These are phyloP conservation scores for Massarina eburnea DNA, from an alignment of 2,329 filamentous ascomycete genomes.

Conservation along the genomic window DNA sequence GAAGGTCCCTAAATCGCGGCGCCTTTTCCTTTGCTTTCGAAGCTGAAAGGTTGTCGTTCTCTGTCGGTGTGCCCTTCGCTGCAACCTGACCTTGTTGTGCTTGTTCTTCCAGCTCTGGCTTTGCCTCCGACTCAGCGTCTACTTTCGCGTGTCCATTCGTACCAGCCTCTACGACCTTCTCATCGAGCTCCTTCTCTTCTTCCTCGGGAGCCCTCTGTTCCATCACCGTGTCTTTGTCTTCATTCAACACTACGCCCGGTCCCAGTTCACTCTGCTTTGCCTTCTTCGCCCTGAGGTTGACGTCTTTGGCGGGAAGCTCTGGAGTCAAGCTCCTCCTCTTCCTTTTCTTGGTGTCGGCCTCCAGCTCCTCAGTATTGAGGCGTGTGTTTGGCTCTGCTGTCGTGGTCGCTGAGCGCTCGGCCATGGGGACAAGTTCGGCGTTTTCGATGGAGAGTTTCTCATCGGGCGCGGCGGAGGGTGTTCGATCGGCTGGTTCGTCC, in stretches of 20 bases:
- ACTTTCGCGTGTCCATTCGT: conserved; percentile 6
- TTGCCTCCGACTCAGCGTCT: background rate
- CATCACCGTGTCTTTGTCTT: conserved; percentile 34
- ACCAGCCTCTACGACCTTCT: conserved; percentile 2
- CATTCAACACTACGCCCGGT: conserved; percentile 30
- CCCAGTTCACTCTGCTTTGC: conserved; percentile 41
- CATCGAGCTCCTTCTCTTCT: conserved; percentile 12
- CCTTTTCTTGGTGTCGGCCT: conserved; percentile 44
- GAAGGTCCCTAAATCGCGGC: conserved; percentile 37
- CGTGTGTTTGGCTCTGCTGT: conserved; percentile 33
- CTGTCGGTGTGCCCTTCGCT: background rate
- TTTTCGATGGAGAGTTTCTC: conserved; percentile 38
- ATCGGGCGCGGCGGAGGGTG: conserved; percentile 22
- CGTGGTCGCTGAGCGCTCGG: conserved; percentile 20
- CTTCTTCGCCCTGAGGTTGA: conserved; percentile 45
- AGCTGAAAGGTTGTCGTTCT: background rate
- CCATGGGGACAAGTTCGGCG: conserved; percentile 26
- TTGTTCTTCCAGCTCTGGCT: conserved; percentile 2
- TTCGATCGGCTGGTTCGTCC: conserved; percentile 7
- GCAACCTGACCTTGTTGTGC: conserved; percentile 7
- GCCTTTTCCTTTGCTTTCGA: conserved; percentile 33
- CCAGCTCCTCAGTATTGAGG: conserved; percentile 40
- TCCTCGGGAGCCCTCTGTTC: conserved; percentile 27
- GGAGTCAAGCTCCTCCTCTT: conserved; percentile 46
- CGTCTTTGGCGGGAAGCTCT: conserved; percentile 34